Conservation (phyloP, 1,284 basidiomycete species). For the Bothia castanella region DNA sequence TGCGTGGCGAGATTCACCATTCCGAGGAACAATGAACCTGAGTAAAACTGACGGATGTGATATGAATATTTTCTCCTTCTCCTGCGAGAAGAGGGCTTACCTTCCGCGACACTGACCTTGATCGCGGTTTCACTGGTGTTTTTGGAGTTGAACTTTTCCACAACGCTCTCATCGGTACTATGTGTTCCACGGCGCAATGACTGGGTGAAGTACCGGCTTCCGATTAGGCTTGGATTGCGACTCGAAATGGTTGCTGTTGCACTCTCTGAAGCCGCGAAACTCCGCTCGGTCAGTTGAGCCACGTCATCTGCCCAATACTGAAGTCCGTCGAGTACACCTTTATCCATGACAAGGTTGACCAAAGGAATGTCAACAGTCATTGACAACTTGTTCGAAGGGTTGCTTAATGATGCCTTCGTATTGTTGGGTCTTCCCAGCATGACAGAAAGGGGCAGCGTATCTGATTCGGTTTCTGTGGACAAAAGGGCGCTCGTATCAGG, state of each 20-base stretch:
- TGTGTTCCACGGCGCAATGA: slow-evolving; percentile 47
- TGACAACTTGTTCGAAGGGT: slow-evolving; percentile 28
- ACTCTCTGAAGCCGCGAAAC: slow-evolving; percentile 27
- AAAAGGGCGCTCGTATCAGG: slow-evolving; percentile 24
- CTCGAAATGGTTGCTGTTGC: slow-evolving; percentile 40
- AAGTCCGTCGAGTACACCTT: slow-evolving; percentile 64
- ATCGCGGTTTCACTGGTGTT: slow-evolving; percentile 44
- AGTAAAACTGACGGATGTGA: slow-evolving; percentile 36
- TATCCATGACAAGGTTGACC: slow-evolving; percentile 59
- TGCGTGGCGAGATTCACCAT: slow-evolving; percentile 18
- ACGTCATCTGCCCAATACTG: slow-evolving; percentile 86
- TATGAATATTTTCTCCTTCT: not conserved
- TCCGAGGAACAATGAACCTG: slow-evolving; percentile 43
- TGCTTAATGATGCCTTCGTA: slow-evolving; percentile 9
- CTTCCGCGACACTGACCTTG: slow-evolving; percentile 56
- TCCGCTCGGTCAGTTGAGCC: slow-evolving; percentile 59
- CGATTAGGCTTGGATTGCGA: slow-evolving; percentile 70
- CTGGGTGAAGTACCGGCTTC: slow-evolving; percentile 76
- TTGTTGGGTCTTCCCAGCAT: slow-evolving; percentile 16
- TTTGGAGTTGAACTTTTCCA: slow-evolving; percentile 27
- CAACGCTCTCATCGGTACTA: slow-evolving; percentile 33
- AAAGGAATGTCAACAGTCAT: slow-evolving; percentile 62
- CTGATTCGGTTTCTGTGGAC: slow-evolving; percentile 17
- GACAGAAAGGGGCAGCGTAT: slow-evolving; percentile 23
- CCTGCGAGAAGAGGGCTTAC: slow-evolving; percentile 31